phyloP scores from a whole-genome alignment of 177 flowering plant species.

The Vitis hybrid region DNA sequence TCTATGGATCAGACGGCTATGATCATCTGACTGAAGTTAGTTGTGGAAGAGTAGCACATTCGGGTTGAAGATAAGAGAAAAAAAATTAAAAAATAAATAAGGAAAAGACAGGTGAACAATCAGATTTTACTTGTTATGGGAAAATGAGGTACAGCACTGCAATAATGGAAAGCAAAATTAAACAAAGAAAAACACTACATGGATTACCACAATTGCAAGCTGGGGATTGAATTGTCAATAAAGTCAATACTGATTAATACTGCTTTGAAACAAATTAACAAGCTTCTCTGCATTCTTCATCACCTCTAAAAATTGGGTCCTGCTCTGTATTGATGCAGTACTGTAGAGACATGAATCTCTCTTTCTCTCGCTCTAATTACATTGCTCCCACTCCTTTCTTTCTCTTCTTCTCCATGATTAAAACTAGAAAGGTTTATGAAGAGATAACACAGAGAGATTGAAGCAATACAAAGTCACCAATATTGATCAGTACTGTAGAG shows the following conservation, averaged over 20 bases:
- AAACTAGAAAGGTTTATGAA: not conserved
- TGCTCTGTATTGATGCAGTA: not conserved
- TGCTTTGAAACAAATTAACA: not conserved
- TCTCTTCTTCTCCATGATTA: not conserved
- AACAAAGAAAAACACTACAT: not conserved
- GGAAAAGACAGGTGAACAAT: not conserved
- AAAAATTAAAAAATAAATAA: too few species aligned
- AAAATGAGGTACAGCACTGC: not conserved
- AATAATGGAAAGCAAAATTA: not conserved
- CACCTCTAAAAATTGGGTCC: not conserved
- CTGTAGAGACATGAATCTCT: not conserved
- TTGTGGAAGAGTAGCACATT: too few species aligned
- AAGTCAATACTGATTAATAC: conserved; percentile 1
- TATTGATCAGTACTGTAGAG: not conserved
- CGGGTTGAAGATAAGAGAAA: too few species aligned
- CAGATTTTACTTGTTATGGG: not conserved
- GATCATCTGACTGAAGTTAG: too few species aligned
- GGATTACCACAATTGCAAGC: not conserved
- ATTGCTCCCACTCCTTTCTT: not conserved
- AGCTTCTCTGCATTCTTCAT: not conserved
- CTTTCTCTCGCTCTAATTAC: not conserved
- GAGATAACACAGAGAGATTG: not conserved
- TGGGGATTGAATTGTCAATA: conserved; percentile 1
- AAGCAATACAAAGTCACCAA: conserved; percentile 3
- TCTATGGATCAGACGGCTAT: too few species aligned